Conservation (phyloP, 2,329 filamentous ascomycete genomes). For the Aureobasidium sp. region DNA sequence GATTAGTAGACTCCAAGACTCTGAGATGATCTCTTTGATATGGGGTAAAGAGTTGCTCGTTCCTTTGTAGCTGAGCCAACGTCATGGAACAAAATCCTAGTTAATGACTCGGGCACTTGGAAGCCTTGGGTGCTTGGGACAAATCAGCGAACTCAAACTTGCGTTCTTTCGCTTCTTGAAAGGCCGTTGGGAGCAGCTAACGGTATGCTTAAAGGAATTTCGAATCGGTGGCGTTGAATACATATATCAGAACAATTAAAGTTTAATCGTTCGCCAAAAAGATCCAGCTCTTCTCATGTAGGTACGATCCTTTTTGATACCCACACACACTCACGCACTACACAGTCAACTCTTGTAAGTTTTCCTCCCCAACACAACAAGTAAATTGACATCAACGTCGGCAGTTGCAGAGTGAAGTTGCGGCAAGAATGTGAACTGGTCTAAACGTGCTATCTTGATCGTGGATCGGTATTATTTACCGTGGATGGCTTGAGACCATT, state of each 20-base stretch:
- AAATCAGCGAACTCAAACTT: background rate
- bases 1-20: background rate
- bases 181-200: constrained; percentile 1
- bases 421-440: background rate
- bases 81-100: background rate
- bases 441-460: background rate
- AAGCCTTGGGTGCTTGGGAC: no score
- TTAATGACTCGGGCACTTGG: background rate
- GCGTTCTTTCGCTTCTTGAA: constrained; percentile 1
- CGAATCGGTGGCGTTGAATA: background rate
- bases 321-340: background rate
- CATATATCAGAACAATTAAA: background rate
- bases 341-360: background rate
- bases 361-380: background rate
- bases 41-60: background rate
- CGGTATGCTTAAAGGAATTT: constrained; percentile 2
- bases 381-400: background rate
- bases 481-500: background rate
- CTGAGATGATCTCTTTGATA: background rate
- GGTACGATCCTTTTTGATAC: background rate
- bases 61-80: background rate
- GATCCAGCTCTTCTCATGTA: background rate
- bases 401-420: background rate
- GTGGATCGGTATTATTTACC: background rate
- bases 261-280: background rate